Evolutionary conservation across 2,329 filamentous ascomycete genomes (phyloP).

Genomic region (Cryphonectria carpinicola): DNA sequence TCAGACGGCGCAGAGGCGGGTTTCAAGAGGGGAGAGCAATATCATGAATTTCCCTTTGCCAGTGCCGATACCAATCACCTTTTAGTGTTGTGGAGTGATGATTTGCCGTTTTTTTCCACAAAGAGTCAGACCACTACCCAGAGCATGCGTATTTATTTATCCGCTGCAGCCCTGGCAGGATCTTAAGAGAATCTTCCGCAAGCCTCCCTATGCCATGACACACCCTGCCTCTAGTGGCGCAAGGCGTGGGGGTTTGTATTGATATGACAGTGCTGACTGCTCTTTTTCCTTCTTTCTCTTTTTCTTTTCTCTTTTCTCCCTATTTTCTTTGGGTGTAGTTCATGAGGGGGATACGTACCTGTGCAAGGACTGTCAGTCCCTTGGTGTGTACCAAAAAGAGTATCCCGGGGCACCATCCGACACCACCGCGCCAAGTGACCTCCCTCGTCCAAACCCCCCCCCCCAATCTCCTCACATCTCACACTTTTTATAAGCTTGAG

Average conservation of each 20-base stretch:
- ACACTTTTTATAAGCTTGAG: neutral
- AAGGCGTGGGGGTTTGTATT: neutral
- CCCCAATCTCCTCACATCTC: neutral
- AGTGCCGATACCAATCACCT: no score
- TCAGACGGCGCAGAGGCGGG: no score
- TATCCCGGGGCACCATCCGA: neutral
- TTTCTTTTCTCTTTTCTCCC: neutral
- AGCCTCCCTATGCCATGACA: no score
- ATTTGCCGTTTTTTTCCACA: neutral
- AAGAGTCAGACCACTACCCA: neutral
- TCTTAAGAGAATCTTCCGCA: no score
- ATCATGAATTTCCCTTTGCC: slow-evolving; percentile 1
- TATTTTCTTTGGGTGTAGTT: neutral
- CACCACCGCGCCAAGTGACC: neutral
- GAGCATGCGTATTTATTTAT: neutral
- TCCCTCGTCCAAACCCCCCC: neutral
- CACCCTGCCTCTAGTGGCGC: neutral
- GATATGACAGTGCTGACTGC: neutral
- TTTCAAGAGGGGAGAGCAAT: slow-evolving; percentile 8
- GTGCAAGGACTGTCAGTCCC: neutral
- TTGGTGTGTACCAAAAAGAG: neutral
- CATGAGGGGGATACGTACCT: neutral
- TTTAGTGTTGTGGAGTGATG: no score
- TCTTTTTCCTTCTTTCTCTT: neutral
- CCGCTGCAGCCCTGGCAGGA: neutral